Evolutionary conservation across 345 rosid genomes (phyloP).

Genomic region (Salix arbutifolia): DNA sequence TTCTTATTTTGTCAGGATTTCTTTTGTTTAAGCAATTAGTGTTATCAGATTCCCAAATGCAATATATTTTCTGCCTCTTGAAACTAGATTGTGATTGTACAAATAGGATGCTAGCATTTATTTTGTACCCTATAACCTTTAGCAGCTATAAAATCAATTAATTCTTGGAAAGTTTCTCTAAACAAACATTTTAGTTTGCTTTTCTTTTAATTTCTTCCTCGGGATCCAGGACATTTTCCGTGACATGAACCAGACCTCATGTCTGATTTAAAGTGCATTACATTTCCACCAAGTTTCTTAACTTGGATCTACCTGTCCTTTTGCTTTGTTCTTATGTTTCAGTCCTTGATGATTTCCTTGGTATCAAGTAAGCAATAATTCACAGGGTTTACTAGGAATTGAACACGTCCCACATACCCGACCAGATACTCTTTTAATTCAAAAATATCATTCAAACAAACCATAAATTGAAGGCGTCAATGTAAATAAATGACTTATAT

Average conservation of each 20-base stretch:
- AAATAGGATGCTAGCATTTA: not conserved
- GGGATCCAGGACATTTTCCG: not conserved
- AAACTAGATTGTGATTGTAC: not conserved
- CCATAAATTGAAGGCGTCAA: not conserved
- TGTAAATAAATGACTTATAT: too few relatives aligned
- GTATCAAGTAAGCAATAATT: not conserved
- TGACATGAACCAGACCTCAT: not conserved
- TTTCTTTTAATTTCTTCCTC: not conserved
- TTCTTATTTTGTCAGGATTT: not conserved
- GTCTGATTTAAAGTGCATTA: not conserved
- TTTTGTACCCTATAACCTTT: too few relatives aligned
- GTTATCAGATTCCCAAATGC: not conserved
- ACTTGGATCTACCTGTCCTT: not conserved
- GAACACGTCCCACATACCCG: not conserved
- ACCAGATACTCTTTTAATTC: not conserved
- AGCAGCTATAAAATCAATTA: not conserved
- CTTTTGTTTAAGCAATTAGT: not conserved
- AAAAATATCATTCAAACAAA: not conserved
- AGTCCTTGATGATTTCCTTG: not conserved
- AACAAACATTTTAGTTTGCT: not conserved
- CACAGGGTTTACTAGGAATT: not conserved
- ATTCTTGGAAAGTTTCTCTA: not conserved
- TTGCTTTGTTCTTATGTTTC: not conserved
- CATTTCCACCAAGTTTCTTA: not conserved
- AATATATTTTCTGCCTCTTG: not conserved